phyloP scores from a whole-genome alignment of 371 early-diverging fungal genomes.

The Blakeslea trispora region DNA sequence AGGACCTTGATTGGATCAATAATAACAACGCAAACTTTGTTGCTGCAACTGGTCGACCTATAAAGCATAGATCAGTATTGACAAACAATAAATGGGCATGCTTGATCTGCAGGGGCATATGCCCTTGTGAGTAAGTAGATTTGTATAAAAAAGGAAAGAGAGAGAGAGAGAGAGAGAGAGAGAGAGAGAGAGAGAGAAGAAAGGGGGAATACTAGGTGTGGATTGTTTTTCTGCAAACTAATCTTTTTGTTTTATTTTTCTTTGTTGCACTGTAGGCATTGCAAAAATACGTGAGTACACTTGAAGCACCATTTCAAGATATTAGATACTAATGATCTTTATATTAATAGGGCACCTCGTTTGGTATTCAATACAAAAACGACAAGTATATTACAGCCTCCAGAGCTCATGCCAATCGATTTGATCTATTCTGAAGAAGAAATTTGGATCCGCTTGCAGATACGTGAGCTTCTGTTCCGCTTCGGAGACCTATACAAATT shows the following conservation, averaged over 20 bases:
- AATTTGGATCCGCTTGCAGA: conserved; percentile 46
- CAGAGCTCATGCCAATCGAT: conserved; percentile 22
- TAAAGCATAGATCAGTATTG: conserved; percentile 8
- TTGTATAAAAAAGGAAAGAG: no score
- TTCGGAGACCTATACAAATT: conserved; percentile 41
- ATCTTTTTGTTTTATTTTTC: neutral
- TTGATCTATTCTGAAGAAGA: conserved; percentile 40
- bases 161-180: no score
- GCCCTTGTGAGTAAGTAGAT: conserved; percentile 25
- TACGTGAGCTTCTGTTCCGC: conserved; percentile 47
- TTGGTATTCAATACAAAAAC: conserved; percentile 1
- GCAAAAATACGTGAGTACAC: neutral
- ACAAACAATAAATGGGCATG: conserved; percentile 21
- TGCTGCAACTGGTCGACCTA: conserved; percentile 3
- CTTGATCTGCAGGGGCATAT: conserved; percentile 22
- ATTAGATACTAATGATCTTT: neutral
- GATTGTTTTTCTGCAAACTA: no score
- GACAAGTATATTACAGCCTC: conserved; percentile 16
- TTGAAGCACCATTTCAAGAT: neutral
- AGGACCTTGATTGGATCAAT: conserved; percentile 10
- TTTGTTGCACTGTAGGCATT: neutral
- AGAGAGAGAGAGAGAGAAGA: no score
- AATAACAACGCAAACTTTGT: conserved; percentile 1
- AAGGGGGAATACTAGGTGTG: no score
- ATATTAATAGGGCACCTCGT: neutral